Conservation (phyloP, 2,329 filamentous ascomycete genomes). For the Trichoderma brevicompactum region DNA sequence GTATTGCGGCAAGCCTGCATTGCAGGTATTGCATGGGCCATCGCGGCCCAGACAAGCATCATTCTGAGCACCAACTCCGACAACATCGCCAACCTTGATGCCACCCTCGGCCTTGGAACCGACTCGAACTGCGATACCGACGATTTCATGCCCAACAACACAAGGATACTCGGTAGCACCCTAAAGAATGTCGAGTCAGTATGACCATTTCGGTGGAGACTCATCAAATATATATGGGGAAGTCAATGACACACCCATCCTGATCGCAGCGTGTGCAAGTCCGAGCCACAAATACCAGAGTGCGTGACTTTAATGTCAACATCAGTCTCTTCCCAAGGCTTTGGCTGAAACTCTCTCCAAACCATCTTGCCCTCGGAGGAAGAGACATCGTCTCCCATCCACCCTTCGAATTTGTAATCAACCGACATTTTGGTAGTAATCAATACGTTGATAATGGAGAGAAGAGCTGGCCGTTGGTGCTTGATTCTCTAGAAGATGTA, state of each 20-base stretch:
- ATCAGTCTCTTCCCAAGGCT: slow-evolving; percentile 68
- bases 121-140: slow-evolving; percentile 61
- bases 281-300: slow-evolving; percentile 68
- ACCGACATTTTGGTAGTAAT: slow-evolving; percentile 34
- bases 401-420: slow-evolving; percentile 56
- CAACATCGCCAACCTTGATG: slow-evolving; percentile 65
- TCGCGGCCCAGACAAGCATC: slow-evolving; percentile 55
- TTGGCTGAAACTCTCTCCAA: slow-evolving; percentile 63
- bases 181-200: slow-evolving; percentile 13
- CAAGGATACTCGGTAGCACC: slow-evolving; percentile 45
- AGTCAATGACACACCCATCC: slow-evolving; percentile 49
- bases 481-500: background rate
- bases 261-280: slow-evolving; percentile 62
- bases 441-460: too few relatives aligned
- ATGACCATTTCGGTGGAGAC: background rate
- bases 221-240: background rate
- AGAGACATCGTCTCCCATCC: slow-evolving; percentile 51
- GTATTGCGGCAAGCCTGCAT: slow-evolving; percentile 48
- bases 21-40: slow-evolving; percentile 49
- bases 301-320: slow-evolving; percentile 68
- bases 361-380: slow-evolving; percentile 57
- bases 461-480: background rate
- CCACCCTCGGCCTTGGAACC: slow-evolving; percentile 51
- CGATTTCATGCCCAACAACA: slow-evolving; percentile 69
- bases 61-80: slow-evolving; percentile 65